Evolutionary conservation across 352 stramenopile species (phyloP).

Genomic region (Pythium phragmiticola): DNA sequence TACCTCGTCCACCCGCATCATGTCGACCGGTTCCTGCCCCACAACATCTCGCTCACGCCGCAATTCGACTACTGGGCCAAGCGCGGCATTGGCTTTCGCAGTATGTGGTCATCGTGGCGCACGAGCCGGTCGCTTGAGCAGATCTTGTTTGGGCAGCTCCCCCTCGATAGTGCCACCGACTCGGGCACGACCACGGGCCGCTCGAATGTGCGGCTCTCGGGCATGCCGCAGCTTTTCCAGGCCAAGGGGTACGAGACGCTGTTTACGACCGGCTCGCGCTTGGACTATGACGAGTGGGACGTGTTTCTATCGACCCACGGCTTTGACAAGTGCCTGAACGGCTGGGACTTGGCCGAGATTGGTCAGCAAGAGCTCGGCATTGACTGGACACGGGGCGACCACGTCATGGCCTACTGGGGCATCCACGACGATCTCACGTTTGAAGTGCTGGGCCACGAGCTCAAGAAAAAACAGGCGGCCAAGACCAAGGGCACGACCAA

Average conservation of each 20-base stretch:
- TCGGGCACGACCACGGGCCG: slow-evolving; percentile 49
- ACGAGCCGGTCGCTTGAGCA: slow-evolving; percentile 69
- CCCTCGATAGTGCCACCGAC: slow-evolving; percentile 54
- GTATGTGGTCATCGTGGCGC: slow-evolving; percentile 66
- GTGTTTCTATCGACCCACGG: slow-evolving; percentile 53
- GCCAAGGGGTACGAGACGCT: slow-evolving; percentile 59
- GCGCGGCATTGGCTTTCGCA: slow-evolving; percentile 48
- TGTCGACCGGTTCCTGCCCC: slow-evolving; percentile 32
- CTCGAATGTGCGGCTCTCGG: slow-evolving; percentile 36
- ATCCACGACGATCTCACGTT: slow-evolving; percentile 72
- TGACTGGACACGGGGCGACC: slow-evolving; percentile 48
- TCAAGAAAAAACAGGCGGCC: slow-evolving; percentile 33
- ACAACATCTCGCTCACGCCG: slow-evolving; percentile 56
- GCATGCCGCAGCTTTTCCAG: slow-evolving; percentile 56
- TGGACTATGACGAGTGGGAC: slow-evolving; percentile 65
- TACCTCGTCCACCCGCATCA: slow-evolving; percentile 40
- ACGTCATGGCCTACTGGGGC: slow-evolving; percentile 66
- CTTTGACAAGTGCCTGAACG: slow-evolving; percentile 50
- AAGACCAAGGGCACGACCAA: slow-evolving; percentile 21
- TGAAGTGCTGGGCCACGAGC: slow-evolving; percentile 46
- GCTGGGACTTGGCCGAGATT: slow-evolving; percentile 44
- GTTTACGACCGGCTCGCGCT: slow-evolving; percentile 59
- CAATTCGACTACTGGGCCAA: slow-evolving; percentile 61
- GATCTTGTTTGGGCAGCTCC: slow-evolving; percentile 62
- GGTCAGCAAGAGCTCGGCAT: slow-evolving; percentile 45